A percentile compares a stretch with the other conserved stretches of the same genome.
These are phyloP conservation scores for Diaporthe australafricana DNA, from an alignment of 2,329 filamentous ascomycete species.

Conservation along the genomic window DNA sequence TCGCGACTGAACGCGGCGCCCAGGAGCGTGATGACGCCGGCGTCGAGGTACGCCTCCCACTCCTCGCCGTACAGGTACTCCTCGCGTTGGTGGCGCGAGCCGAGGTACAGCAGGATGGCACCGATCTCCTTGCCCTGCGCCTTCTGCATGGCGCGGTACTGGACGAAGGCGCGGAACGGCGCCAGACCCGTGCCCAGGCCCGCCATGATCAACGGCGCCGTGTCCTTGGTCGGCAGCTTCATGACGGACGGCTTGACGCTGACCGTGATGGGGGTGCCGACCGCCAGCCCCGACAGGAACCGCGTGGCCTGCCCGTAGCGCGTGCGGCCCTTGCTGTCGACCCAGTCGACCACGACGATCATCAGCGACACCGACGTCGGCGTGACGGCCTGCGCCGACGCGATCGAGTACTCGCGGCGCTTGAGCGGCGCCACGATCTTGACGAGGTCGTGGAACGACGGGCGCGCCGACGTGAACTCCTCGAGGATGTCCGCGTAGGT, in stretches of 20 bases:
- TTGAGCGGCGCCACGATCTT: slow-evolving; percentile 92
- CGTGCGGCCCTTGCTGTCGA: slow-evolving; percentile 86
- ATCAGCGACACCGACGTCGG: slow-evolving; percentile 91
- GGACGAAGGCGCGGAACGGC: slow-evolving; percentile 98
- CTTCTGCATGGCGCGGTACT: slow-evolving; percentile 98
- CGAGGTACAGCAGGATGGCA: slow-evolving; percentile 93
- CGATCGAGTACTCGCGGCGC: slow-evolving; percentile 98
- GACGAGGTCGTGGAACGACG: slow-evolving; percentile 87
- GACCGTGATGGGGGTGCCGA: slow-evolving; percentile 85
- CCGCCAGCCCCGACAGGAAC: slow-evolving; percentile 81
- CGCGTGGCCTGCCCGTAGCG: slow-evolving; percentile 94
- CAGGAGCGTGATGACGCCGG: slow-evolving; percentile 93
- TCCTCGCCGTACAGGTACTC: slow-evolving; percentile 99
- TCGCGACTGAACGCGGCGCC: slow-evolving; percentile 96
- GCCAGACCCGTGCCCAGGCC: slow-evolving; percentile 97
- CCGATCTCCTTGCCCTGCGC: slow-evolving; percentile 97
- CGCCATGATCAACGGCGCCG: slow-evolving; percentile 97
- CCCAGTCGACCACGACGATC: slow-evolving; percentile 98
- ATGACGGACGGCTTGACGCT: slow-evolving; percentile 98
- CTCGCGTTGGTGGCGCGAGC: slow-evolving; percentile 95
- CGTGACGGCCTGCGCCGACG: slow-evolving; percentile 94
- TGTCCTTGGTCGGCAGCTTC: slow-evolving; percentile 92
- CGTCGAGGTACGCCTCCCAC: slow-evolving; percentile 97
- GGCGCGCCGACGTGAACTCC: slow-evolving; percentile 91
- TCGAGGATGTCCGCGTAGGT: slow-evolving; percentile 92